Evolutionary conservation across 2,329 filamentous ascomycete species (phyloP).

Genomic region (Cladobotryum protrusum): DNA sequence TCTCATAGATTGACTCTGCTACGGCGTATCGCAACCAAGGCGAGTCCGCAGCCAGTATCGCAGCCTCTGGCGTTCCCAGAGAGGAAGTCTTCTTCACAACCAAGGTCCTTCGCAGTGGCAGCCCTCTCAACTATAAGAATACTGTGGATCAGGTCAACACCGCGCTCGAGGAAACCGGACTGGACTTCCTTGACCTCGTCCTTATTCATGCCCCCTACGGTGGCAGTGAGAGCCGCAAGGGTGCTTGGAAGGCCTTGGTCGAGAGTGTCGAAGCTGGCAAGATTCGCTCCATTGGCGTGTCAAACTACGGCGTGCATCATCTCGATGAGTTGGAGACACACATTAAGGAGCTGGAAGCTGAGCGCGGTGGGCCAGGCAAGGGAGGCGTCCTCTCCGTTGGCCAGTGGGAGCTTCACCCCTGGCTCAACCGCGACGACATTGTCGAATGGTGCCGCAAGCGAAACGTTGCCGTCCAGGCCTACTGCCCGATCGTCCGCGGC

Average conservation of each 20-base stretch:
- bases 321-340: constrained; percentile 54
- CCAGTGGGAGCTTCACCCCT: constrained; percentile 87
- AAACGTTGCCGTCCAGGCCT: constrained; percentile 57
- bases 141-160: constrained; percentile 58
- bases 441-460: constrained; percentile 66
- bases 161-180: constrained; percentile 54
- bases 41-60: constrained; percentile 40
- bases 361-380: constrained; percentile 55
- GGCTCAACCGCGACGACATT: constrained; percentile 75
- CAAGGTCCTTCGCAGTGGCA: constrained; percentile 41
- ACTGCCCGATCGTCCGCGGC: constrained; percentile 57
- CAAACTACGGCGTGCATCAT: constrained; percentile 60
- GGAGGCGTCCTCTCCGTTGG: constrained; percentile 73
- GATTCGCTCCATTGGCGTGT: constrained; percentile 56
- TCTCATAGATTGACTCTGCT: constrained; percentile 45
- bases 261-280: constrained; percentile 57
- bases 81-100: constrained; percentile 50
- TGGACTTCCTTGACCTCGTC: constrained; percentile 63
- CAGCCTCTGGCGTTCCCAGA: constrained; percentile 36
- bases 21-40: constrained; percentile 47
- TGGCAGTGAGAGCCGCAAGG: constrained; percentile 49
- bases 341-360: constrained; percentile 54
- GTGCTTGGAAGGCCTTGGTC: constrained; percentile 57
- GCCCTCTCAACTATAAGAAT: constrained; percentile 50
- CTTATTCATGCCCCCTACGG: constrained; percentile 58